phyloP scores from a whole-genome alignment of 2,329 filamentous ascomycete species.

The Cercospora sojina region DNA sequence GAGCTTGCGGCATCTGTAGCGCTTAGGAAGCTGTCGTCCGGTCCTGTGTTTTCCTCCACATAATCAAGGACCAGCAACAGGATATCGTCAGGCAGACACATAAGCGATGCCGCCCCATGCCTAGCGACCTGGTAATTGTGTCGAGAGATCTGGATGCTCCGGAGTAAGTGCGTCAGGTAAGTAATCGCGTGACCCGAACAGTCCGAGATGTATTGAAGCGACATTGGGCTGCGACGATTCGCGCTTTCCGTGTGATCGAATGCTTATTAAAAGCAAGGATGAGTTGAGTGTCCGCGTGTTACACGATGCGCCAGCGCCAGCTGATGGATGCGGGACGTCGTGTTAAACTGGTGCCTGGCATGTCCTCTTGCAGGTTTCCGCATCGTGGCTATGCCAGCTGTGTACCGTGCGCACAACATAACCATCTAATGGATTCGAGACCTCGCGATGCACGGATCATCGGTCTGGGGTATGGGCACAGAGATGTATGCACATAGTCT shows the following conservation, averaged over 20 bases:
- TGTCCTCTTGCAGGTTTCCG: background rate
- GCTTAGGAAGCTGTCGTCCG: background rate
- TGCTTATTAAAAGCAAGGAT: background rate
- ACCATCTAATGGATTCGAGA: background rate
- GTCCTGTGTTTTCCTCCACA: background rate
- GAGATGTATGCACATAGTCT: background rate
- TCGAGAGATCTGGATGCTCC: slow-evolving; percentile 4
- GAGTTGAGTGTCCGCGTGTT: background rate
- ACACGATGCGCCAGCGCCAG: background rate
- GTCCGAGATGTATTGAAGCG: slow-evolving; percentile 6
- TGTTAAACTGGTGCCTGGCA: slow-evolving; percentile 7
- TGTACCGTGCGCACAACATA: background rate
- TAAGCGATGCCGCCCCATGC: background rate
- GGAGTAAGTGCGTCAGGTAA: background rate
- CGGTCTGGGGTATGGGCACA: background rate
- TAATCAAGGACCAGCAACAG: slow-evolving; percentile 1
- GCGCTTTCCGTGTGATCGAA: background rate
- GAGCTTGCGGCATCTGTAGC: background rate
- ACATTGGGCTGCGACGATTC: background rate
- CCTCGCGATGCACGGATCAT: background rate
- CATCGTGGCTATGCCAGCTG: background rate
- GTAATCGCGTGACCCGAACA: background rate
- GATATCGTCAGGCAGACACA: slow-evolving; percentile 9
- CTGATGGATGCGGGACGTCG: background rate
- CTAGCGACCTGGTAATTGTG: slow-evolving; percentile 1